These are phyloP conservation scores for Ogataea paradorogensis DNA, from an alignment of 805 yeast species.

Conservation along the genomic window DNA sequence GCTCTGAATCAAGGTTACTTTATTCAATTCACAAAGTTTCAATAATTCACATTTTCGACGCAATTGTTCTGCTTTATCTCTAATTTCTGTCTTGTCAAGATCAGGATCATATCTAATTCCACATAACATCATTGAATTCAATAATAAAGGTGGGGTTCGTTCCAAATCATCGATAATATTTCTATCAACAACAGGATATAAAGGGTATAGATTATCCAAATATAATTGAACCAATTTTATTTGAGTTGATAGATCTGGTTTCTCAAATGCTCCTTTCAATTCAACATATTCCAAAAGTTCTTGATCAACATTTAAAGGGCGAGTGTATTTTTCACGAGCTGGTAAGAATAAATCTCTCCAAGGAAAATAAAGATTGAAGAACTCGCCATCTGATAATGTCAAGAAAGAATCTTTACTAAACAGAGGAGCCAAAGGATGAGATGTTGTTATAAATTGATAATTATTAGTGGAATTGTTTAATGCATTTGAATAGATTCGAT, in stretches of 20 bases:
- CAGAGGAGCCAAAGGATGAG: conserved; percentile 34
- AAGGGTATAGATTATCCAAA: conserved; percentile 28
- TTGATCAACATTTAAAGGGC: conserved; percentile 19
- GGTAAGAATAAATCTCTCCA: conserved; percentile 30
- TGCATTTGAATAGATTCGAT: conserved; percentile 26
- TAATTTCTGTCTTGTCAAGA: conserved; percentile 12
- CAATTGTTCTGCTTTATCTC: conserved; percentile 24
- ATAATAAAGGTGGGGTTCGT: conserved; percentile 23
- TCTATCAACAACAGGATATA: conserved; percentile 31
- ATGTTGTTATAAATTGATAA: conserved; percentile 31
- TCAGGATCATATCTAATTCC: conserved; percentile 25
- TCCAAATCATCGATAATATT: conserved; percentile 18
- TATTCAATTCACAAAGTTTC: conserved; percentile 27
- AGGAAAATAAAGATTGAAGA: conserved; percentile 30
- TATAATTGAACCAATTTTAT: conserved; percentile 20
- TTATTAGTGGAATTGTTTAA: conserved; percentile 20
- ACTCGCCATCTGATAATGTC: conserved; percentile 31
- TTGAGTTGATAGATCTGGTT: conserved; percentile 25
- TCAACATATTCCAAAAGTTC: conserved; percentile 25
- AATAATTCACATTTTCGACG: conserved; percentile 27
- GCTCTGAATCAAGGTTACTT: conserved; percentile 30
- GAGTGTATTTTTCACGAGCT: conserved; percentile 13
- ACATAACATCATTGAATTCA: conserved; percentile 30
- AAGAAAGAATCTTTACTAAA: conserved; percentile 32
- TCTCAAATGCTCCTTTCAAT: conserved; percentile 26